Evolutionary conservation across 768 basidiomycete genomes (phyloP).

Genomic region (Lactarius pseudohatsudake): DNA sequence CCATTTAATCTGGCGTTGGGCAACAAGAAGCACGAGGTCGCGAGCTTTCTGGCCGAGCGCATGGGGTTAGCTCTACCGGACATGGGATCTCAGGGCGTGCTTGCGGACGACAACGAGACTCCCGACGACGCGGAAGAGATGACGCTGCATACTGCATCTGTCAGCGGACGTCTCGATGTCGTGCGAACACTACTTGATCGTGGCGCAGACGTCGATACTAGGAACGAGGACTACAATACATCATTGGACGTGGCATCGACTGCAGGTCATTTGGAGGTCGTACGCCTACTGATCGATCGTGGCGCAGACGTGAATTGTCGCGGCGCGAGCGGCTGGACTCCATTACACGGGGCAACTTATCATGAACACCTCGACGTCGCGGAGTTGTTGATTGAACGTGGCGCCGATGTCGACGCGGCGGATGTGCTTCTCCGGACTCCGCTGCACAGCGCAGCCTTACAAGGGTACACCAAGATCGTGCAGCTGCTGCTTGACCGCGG

Average conservation of each 20-base stretch:
- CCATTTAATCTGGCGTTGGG: background rate
- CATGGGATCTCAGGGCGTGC: background rate
- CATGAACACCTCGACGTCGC: background rate
- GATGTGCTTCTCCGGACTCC: background rate
- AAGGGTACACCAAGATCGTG: background rate
- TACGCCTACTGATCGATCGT: background rate
- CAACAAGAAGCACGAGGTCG: background rate
- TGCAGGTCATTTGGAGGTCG: background rate
- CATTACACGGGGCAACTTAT: background rate
- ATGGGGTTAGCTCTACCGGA: background rate
- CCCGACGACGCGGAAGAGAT: background rate
- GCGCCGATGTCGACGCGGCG: background rate
- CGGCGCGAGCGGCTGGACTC: accelerated
- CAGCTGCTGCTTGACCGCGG: background rate
- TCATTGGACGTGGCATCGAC: background rate
- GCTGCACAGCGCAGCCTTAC: background rate
- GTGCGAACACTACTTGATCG: background rate
- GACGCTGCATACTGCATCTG: background rate
- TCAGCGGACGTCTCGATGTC: background rate
- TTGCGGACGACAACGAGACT: background rate
- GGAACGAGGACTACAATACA: background rate
- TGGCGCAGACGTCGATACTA: background rate
- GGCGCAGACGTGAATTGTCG: background rate
- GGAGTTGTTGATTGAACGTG: background rate
- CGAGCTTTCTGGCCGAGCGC: background rate